A percentile compares a stretch with the other conserved stretches of the same genome.
Evolutionary conservation across 176 grass and related monocot genomes (phyloP).

Genomic region (Bothriochloa decipiens): DNA sequence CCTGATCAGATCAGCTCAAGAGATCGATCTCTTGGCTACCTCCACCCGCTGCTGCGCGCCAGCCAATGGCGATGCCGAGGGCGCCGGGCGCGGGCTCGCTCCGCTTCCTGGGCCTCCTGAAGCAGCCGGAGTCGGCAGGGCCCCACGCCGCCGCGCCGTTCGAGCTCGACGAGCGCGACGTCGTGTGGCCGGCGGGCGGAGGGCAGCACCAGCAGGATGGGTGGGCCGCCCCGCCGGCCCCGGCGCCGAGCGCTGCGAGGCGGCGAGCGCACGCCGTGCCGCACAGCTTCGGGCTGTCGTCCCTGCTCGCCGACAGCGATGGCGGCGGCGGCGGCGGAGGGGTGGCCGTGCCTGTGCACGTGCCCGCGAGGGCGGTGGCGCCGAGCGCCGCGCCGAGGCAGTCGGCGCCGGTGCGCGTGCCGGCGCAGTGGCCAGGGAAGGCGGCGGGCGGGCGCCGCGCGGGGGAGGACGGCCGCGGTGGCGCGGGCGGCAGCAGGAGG

Average conservation of each 20-base stretch:
- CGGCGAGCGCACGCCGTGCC: slow-evolving; percentile 42
- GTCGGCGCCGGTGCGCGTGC: slow-evolving; percentile 60
- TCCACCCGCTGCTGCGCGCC: neutral
- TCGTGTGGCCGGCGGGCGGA: slow-evolving; percentile 43
- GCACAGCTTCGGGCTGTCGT: slow-evolving; percentile 57
- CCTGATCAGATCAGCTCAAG: neutral
- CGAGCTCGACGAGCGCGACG: slow-evolving; percentile 68
- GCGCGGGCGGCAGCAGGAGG: too few species aligned
- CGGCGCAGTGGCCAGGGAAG: slow-evolving; percentile 47
- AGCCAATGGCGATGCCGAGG: slow-evolving; percentile 43
- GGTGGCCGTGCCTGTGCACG: slow-evolving; percentile 25
- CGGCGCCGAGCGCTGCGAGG: neutral
- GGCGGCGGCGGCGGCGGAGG: neutral
- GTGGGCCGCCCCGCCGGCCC: neutral
- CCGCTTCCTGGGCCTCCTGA: slow-evolving; percentile 57
- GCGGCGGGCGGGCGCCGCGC: neutral
- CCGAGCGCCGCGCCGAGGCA: slow-evolving; percentile 34
- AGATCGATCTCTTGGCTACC: neutral
- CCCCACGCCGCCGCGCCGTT: slow-evolving; percentile 12
- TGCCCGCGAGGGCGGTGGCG: slow-evolving; percentile 16
- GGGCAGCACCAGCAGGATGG: slow-evolving; percentile 4
- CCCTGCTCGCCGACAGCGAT: slow-evolving; percentile 43
- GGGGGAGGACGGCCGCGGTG: neutral
- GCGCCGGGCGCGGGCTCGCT: slow-evolving; percentile 35
- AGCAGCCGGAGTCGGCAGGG: slow-evolving; percentile 38